Evolutionary conservation across 441 rosid genomes (phyloP).

Genomic region (Macaranga tanarius): DNA sequence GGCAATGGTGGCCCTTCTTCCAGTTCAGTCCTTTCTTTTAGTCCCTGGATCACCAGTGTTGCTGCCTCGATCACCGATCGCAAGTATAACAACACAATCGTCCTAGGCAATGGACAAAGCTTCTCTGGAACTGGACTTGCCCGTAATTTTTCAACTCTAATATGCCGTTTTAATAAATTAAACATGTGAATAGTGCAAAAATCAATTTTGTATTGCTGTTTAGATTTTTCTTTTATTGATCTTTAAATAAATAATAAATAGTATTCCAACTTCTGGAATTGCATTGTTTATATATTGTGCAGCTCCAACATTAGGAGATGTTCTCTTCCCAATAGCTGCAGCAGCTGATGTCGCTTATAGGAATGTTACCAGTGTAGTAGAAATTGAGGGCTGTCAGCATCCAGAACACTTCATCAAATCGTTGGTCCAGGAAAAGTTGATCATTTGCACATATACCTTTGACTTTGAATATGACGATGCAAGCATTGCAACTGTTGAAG

Average conservation of each 20-base stretch:
- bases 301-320: conserved; percentile 49
- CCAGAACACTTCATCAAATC: conserved; percentile 38
- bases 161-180: neutral
- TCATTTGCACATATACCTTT: conserved; percentile 47
- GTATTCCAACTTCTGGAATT: neutral
- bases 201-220: neutral
- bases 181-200: neutral
- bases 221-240: neutral
- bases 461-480: conserved; percentile 41
- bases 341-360: conserved; percentile 46
- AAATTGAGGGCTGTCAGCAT: conserved; percentile 44
- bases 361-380: conserved; percentile 29
- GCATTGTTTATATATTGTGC: conserved; percentile 18
- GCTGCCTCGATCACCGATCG: conserved; percentile 89
- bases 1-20: conserved; percentile 96
- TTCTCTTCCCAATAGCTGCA: conserved; percentile 36
- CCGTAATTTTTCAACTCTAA: conserved; percentile 48
- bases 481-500: conserved; percentile 43
- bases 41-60: conserved; percentile 90
- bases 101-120: conserved; percentile 69
- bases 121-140: conserved; percentile 85
- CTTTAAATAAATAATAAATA: conserved; percentile 2
- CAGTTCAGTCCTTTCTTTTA: conserved; percentile 85
- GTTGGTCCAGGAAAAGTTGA: conserved; percentile 39
- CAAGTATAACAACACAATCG: conserved; percentile 55